A percentile compares a stretch with the other conserved stretches of the same genome.
Evolutionary conservation across 768 basidiomycete species (phyloP).

Genomic region (Amanita muscaria): DNA sequence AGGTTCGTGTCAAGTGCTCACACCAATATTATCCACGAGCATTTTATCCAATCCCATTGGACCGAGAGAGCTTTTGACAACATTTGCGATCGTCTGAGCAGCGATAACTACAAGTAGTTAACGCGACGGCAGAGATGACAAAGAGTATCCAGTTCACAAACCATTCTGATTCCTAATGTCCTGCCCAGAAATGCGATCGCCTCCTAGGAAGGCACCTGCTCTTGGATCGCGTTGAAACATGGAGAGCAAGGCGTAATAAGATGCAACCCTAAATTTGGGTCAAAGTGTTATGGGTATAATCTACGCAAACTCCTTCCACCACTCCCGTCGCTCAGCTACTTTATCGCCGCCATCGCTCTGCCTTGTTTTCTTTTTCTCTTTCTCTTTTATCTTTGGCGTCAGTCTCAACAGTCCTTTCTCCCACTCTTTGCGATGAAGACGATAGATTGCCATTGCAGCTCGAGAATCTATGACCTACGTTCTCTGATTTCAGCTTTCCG

Average conservation of each 20-base stretch:
- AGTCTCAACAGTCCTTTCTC: slow-evolving; percentile 41
- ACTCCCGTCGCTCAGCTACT: too few relatives aligned
- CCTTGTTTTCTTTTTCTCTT: not conserved
- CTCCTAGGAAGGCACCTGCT: slow-evolving; percentile 89
- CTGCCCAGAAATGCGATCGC: slow-evolving; percentile 88
- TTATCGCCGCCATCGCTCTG: too few relatives aligned
- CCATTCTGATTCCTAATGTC: slow-evolving; percentile 98
- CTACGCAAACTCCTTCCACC: slow-evolving; percentile 3
- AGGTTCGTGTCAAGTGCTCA: slow-evolving; percentile 29
- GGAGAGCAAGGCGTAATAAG: not conserved
- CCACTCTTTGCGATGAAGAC: slow-evolving; percentile 77
- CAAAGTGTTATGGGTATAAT: not conserved
- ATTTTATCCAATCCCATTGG: slow-evolving; percentile 95
- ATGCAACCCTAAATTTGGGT: slow-evolving; percentile 1
- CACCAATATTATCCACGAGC: slow-evolving; percentile 97
- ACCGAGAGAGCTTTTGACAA: slow-evolving; percentile 92
- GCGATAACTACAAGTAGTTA: slow-evolving; percentile 62
- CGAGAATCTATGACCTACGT: slow-evolving; percentile 83
- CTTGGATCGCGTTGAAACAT: slow-evolving; percentile 92
- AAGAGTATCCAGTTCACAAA: slow-evolving; percentile 23
- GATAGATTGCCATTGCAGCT: slow-evolving; percentile 91
- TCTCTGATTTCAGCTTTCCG: not conserved
- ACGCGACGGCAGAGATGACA: slow-evolving; percentile 8
- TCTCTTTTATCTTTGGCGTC: not conserved
- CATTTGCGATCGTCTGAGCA: slow-evolving; percentile 93